Evolutionary conservation across 2,329 filamentous ascomycete species (phyloP), one percentile per base, ranked within the genome.

Genomic region (Ophiocordyceps unilateralis): DNA sequence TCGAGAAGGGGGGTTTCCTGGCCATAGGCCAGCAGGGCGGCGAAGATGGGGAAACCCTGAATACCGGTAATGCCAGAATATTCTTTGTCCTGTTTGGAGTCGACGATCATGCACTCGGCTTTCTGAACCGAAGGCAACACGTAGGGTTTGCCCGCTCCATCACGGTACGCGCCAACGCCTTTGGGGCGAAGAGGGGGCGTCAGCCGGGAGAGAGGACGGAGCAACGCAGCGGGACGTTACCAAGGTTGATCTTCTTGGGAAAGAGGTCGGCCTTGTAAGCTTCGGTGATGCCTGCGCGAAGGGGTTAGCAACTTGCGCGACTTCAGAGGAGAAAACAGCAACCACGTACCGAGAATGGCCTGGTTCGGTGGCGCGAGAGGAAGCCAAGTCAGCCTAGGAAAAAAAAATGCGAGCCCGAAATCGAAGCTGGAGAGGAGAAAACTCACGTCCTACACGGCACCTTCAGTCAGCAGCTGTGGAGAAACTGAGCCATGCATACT

Each of bases 61-160:
- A 96, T 76, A 71, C 91, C 91, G 40, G 91, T 96, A 67, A 98
- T 98, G 63, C 86, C 87, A 51, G 89, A 86, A 64, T 96, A 96
- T 67, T 96, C 91, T 74, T 96, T 94, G 76, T 96, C 91, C 57
- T 91, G 63, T 55, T 77, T 74, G 51, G 76, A 70, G 43, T 80
- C 68, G 48, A 95, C 72, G 49, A 94, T 76, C 70, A 86, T 85
- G 64, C 85, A 72, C 74, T 96, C 91, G 47, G 89, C 91, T 56
- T 81, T 67, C 61, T 79, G 80, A 47, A 98, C 91, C 41, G 89
- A 95, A 46, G 89, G 89, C 48, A 98, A 83, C 49, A 98, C 89
- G 65, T 89, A 96, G 48, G 91, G 91, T 76, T 96, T 95, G 67
- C 91, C 91, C 67, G 86, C 74, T 74, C 96, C 88, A 63, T 96